A percentile compares a stretch with the other conserved stretches of the same genome.
Conservation (phyloP, 345 rosid genomes). For the Abelmoschus esculentus region DNA sequence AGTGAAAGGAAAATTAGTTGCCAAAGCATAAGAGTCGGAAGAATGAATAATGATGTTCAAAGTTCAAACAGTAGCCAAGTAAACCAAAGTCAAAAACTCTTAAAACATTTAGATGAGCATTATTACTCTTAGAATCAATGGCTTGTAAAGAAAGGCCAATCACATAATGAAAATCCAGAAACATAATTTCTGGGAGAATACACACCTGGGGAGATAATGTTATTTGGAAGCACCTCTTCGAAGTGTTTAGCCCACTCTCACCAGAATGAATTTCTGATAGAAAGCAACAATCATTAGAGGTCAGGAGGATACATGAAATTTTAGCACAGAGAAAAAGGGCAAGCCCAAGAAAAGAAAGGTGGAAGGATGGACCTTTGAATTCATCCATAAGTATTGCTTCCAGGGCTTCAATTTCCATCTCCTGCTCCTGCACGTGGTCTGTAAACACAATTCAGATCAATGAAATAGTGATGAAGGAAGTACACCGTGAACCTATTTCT, state of each 20-base stretch:
- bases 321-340: slow-evolving; percentile 15
- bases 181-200: background rate
- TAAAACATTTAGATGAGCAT: background rate
- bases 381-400: slow-evolving; percentile 96
- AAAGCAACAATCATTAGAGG: slow-evolving; percentile 9
- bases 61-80: background rate
- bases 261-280: slow-evolving; percentile 68
- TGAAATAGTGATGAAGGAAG: background rate
- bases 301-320: background rate
- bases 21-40: too few relatives aligned
- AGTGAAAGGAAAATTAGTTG: background rate
- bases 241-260: slow-evolving; percentile 91
- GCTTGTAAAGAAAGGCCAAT: background rate
- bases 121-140: background rate
- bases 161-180: background rate
- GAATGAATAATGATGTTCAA: too few relatives aligned
- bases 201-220: slow-evolving; percentile 74
- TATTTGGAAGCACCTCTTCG: slow-evolving; percentile 76
- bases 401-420: slow-evolving; percentile 94
- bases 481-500: background rate
- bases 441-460: slow-evolving; percentile 14
- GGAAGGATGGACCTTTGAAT: slow-evolving; percentile 54
- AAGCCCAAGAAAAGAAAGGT: background rate
- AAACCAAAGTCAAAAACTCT: background rate
- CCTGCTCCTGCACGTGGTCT: slow-evolving; percentile 85